A percentile compares a stretch with the other conserved stretches of the same genome.
These are phyloP conservation scores for Jaminaea rosea DNA, from an alignment of 1,284 basidiomycete species.

Conservation along the genomic window DNA sequence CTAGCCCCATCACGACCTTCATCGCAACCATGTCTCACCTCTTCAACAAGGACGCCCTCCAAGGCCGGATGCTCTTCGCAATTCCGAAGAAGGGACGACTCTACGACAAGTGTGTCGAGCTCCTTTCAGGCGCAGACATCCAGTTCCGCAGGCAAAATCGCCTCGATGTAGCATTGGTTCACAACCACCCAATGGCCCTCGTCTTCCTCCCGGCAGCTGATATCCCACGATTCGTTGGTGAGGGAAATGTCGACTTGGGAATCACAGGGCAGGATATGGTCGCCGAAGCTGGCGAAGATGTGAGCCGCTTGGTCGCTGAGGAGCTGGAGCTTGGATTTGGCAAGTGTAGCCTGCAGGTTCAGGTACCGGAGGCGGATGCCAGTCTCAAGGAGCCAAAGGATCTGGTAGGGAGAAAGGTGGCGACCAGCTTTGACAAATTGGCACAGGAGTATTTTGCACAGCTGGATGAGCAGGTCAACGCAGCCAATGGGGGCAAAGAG, in stretches of 20 bases:
- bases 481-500: slow-evolving; percentile 48
- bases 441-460: slow-evolving; percentile 68
- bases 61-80: slow-evolving; percentile 76
- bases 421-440: slow-evolving; percentile 86
- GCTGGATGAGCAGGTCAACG: slow-evolving; percentile 56
- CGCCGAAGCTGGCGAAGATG: slow-evolving; percentile 66
- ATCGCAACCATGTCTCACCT: slow-evolving; percentile 32
- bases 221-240: slow-evolving; percentile 96
- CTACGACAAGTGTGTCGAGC: slow-evolving; percentile 80
- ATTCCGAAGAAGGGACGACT: slow-evolving; percentile 97
- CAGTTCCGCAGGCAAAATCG: slow-evolving; percentile 83
- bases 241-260: slow-evolving; percentile 83
- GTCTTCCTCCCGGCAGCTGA: slow-evolving; percentile 95
- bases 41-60: slow-evolving; percentile 43
- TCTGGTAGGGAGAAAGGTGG: slow-evolving; percentile 81
- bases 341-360: slow-evolving; percentile 86
- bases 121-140: slow-evolving; percentile 78
- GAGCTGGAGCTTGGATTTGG: slow-evolving; percentile 81
- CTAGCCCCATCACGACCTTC: neutral
- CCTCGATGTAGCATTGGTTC: slow-evolving; percentile 81
- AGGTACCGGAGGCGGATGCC: slow-evolving; percentile 66
- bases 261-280: slow-evolving; percentile 97
- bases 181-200: slow-evolving; percentile 86
- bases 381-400: slow-evolving; percentile 64
- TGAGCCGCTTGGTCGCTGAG: slow-evolving; percentile 60